A percentile compares a stretch with the other conserved stretches of the same genome.
Conservation (phyloP, 768 basidiomycete genomes). For the Pseudohyphozyma bogoriensis region DNA sequence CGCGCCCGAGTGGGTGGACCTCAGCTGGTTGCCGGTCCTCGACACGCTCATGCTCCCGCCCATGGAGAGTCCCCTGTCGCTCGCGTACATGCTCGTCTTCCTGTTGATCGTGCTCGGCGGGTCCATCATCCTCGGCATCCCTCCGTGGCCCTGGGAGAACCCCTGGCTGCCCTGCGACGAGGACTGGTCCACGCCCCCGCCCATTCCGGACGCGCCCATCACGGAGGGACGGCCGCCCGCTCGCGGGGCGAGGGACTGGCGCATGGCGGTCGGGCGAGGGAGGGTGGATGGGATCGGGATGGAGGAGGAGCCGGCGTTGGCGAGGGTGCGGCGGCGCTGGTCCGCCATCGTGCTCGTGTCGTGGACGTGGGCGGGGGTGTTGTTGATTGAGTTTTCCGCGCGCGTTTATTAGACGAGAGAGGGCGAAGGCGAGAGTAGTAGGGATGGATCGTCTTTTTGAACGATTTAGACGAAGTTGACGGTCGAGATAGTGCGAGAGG, state of each 20-base stretch:
- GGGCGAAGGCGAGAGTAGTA: neutral
- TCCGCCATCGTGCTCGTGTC: conserved; percentile 9
- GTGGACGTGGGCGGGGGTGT: neutral
- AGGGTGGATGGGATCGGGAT: conserved; percentile 22
- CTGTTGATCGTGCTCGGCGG: conserved; percentile 17
- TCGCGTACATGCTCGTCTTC: conserved; percentile 9
- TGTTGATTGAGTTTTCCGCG: conserved; percentile 1
- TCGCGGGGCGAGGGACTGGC: conserved; percentile 8
- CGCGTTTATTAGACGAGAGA: neutral
- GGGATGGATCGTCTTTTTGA: neutral
- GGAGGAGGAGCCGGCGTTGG: neutral
- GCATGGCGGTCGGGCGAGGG: conserved; percentile 11
- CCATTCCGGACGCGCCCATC: neutral
- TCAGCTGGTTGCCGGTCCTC: too few relatives aligned
- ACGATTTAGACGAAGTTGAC: neutral
- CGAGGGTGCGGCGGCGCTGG: conserved; percentile 14
- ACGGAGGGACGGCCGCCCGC: neutral
- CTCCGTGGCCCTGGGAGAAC: conserved; percentile 25
- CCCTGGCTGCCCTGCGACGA: conserved; percentile 2
- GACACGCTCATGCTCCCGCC: too few relatives aligned
- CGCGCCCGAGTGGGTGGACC: too few relatives aligned
- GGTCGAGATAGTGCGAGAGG: too few relatives aligned
- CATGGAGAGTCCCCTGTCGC: too few relatives aligned
- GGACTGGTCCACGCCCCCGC: neutral
- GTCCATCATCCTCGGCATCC: neutral